Evolutionary conservation across 2,329 filamentous ascomycete species (phyloP).

Genomic region (Epichloe gansuensis): DNA sequence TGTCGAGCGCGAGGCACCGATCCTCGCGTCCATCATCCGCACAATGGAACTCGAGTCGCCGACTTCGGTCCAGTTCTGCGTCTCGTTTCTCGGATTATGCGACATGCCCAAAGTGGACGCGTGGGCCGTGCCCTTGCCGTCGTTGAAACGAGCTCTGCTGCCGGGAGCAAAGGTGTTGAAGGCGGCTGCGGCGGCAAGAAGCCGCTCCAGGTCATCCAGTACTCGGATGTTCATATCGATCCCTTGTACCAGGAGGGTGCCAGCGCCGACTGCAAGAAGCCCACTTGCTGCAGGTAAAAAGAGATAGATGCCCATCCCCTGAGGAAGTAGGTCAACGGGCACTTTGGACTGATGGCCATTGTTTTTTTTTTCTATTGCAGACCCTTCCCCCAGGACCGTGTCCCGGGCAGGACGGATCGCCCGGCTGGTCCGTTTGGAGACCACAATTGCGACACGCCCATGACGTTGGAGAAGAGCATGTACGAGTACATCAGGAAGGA

Average conservation of each 20-base stretch:
- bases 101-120: slow-evolving; percentile 30
- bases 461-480: slow-evolving; percentile 39
- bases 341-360: not conserved
- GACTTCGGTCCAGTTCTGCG: slow-evolving; percentile 38
- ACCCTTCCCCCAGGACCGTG: slow-evolving; percentile 27
- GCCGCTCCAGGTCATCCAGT: slow-evolving; percentile 41
- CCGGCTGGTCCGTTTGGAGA: slow-evolving; percentile 40
- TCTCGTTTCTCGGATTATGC: slow-evolving; percentile 38
- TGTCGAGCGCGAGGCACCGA: slow-evolving; percentile 36
- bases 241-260: slow-evolving; percentile 38
- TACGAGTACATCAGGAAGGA: slow-evolving; percentile 34
- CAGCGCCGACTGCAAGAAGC: slow-evolving; percentile 41
- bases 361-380: slow-evolving; percentile 27
- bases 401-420: slow-evolving; percentile 28
- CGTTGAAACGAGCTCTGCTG: slow-evolving; percentile 16
- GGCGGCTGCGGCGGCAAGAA: slow-evolving; percentile 24
- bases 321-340: not conserved
- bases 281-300: slow-evolving; percentile 40
- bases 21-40: slow-evolving; percentile 34
- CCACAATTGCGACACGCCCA: slow-evolving; percentile 37
- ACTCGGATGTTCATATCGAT: slow-evolving; percentile 47
- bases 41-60: slow-evolving; percentile 33
- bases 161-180: slow-evolving; percentile 13
- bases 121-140: slow-evolving; percentile 30
- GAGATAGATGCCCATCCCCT: too few relatives aligned